Conservation (phyloP, 2,329 filamentous ascomycete species). For the Periconia sp. region DNA sequence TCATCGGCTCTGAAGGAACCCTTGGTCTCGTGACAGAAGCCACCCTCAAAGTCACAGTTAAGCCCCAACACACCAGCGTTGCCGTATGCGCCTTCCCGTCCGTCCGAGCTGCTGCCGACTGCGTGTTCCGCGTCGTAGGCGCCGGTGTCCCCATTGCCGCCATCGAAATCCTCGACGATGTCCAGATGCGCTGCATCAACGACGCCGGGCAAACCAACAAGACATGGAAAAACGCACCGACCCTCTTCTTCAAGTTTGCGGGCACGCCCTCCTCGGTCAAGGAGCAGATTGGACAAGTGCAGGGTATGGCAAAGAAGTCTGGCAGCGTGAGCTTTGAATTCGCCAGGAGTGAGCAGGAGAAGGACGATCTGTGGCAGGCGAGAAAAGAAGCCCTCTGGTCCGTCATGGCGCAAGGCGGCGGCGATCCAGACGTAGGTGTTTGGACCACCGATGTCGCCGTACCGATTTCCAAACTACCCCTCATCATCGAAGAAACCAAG, state of each 20-base stretch:
- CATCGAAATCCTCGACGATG: constrained; percentile 90
- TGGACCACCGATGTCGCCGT: constrained; percentile 85
- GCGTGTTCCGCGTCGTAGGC: constrained; percentile 77
- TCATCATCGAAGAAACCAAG: constrained; percentile 77
- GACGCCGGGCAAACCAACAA: constrained; percentile 64
- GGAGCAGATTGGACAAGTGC: constrained; percentile 73
- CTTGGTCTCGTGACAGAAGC: constrained; percentile 90
- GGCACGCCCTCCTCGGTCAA: constrained; percentile 70
- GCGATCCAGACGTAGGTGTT: constrained; percentile 61
- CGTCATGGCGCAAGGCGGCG: constrained; percentile 65
- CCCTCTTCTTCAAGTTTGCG: constrained; percentile 75
- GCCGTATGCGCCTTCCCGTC: constrained; percentile 69
- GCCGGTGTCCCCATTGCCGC: constrained; percentile 83
- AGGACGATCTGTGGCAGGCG: constrained; percentile 72
- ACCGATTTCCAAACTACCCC: constrained; percentile 69
- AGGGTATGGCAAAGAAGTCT: constrained; percentile 59
- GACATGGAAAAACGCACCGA: constrained; percentile 69
- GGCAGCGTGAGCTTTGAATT: constrained; percentile 71
- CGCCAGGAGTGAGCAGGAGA: constrained; percentile 64
- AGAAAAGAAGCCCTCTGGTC: constrained; percentile 76
- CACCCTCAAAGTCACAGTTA: constrained; percentile 80
- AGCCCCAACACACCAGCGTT: constrained; percentile 77
- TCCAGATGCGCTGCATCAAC: constrained; percentile 80
- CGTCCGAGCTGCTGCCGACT: constrained; percentile 73
- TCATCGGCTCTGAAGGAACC: constrained; percentile 90